Evolutionary conservation across 495 filamentous ascomycete genomes (phyloP).

Genomic region (Aspergillus haitiensis): DNA sequence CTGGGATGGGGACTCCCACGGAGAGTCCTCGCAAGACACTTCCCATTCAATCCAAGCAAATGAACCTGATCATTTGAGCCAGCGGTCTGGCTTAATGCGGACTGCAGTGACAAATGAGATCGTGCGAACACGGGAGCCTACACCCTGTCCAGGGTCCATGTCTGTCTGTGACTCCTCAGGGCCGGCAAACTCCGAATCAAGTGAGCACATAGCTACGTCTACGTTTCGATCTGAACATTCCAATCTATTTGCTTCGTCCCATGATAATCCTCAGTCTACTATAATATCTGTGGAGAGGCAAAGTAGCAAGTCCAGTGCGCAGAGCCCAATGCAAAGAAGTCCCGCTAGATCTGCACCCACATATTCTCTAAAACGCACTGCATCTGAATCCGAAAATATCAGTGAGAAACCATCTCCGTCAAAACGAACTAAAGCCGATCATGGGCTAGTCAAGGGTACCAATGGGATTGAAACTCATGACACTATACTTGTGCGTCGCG

Average conservation of each 20-base stretch:
- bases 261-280: conserved; percentile 20
- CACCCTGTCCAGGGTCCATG: conserved; percentile 21
- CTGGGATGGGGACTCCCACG: conserved; percentile 27
- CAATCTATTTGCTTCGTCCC: conserved; percentile 24
- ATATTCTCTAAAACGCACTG: conserved; percentile 21
- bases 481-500: conserved; percentile 26
- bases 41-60: conserved; percentile 13
- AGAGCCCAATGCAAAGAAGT: conserved; percentile 11
- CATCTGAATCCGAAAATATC: conserved; percentile 12
- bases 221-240: conserved; percentile 21
- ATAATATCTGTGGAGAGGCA: conserved; percentile 17
- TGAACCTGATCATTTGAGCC: conserved; percentile 8
- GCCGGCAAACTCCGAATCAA: conserved; percentile 22
- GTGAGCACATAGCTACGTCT: conserved; percentile 11
- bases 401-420: conserved; percentile 22
- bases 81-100: conserved; percentile 23
- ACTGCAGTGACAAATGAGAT: conserved; percentile 27
- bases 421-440: conserved; percentile 16
- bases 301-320: not conserved
- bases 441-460: not conserved
- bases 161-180: conserved; percentile 33
- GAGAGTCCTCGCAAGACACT: conserved; percentile 24
- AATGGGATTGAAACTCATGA: conserved; percentile 14
- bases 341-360: conserved; percentile 6
- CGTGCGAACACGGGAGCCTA: conserved; percentile 20